Conservation (phyloP, 768 basidiomycete genomes). For the Lepiota venenata region DNA sequence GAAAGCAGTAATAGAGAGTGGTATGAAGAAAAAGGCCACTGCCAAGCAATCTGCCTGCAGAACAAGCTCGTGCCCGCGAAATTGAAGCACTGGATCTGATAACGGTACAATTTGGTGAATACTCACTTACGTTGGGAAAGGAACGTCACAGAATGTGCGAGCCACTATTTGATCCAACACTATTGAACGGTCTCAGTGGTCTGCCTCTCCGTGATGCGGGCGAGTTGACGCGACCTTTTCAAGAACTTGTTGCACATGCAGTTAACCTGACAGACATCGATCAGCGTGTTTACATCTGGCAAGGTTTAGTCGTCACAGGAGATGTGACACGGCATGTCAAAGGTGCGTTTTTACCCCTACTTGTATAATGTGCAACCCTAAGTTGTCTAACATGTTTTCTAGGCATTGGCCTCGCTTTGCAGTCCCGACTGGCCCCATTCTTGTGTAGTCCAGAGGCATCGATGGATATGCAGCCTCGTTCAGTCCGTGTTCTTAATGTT, state of each 20-base stretch:
- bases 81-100: constrained; percentile 85
- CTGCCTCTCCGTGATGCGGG: constrained; percentile 17
- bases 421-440: constrained; percentile 66
- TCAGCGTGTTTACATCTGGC: constrained; percentile 70
- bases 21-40: constrained; percentile 72
- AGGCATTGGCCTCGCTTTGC: constrained; percentile 69
- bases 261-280: constrained; percentile 61
- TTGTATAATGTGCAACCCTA: not conserved
- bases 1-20: constrained; percentile 82
- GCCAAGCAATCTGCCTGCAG: constrained; percentile 74
- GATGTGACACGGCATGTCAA: constrained; percentile 68
- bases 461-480: constrained; percentile 70
- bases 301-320: constrained; percentile 79
- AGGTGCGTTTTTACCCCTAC: constrained; percentile 37
- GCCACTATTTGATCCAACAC: constrained; percentile 74
- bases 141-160: constrained; percentile 91
- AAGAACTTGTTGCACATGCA: constrained; percentile 63
- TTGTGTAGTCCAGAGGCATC: constrained; percentile 58
- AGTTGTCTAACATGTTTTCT: constrained; percentile 7
- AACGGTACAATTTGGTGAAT: constrained; percentile 67
- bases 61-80: constrained; percentile 76
- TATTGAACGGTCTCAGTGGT: constrained; percentile 41
- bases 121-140: constrained; percentile 74
- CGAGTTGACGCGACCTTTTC: constrained; percentile 45
- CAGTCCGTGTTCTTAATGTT: constrained; percentile 57